These are phyloP conservation scores for Durotheca rogersii DNA, from an alignment of 495 filamentous ascomycete genomes.

Conservation along the genomic window DNA sequence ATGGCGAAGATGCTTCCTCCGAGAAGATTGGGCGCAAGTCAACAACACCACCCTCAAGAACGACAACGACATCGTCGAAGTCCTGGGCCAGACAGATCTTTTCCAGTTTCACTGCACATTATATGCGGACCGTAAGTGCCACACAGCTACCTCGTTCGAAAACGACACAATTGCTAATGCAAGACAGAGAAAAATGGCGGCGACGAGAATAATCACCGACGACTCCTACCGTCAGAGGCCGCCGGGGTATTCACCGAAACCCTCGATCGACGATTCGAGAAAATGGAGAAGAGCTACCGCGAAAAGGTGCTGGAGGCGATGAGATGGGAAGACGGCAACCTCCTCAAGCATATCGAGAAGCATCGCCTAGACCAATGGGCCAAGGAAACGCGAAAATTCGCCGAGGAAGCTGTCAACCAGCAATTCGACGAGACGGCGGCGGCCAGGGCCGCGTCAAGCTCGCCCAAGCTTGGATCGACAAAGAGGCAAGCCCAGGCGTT, in stretches of 20 bases:
- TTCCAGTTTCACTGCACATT: conserved; percentile 52
- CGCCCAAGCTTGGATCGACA: conserved; percentile 12
- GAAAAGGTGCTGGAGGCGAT: conserved; percentile 51
- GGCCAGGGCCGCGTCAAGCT: conserved; percentile 18
- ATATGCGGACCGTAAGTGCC: conserved; percentile 46
- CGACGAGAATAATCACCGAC: conserved; percentile 20
- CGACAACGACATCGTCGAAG: conserved; percentile 47
- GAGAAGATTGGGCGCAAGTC: conserved; percentile 71
- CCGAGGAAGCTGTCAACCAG: conserved; percentile 36
- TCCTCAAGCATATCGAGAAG: conserved; percentile 56
- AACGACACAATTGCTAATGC: conserved; percentile 12
- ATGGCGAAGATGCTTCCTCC: conserved; percentile 79
- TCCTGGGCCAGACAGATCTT: conserved; percentile 50
- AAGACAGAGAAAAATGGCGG: conserved; percentile 24
- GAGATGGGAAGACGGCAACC: conserved; percentile 57
- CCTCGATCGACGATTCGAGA: conserved; percentile 55
- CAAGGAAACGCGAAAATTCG: conserved; percentile 48
- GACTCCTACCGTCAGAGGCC: conserved; percentile 51
- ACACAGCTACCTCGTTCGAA: neutral
- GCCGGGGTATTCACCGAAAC: conserved; percentile 53
- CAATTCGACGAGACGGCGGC: conserved; percentile 32
- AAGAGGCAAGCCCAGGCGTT: conserved; percentile 23
- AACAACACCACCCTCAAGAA: conserved; percentile 56
- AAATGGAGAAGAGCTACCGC: conserved; percentile 47
- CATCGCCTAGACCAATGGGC: conserved; percentile 63